Percentiles rank a stretch among this genome's conserved stretches.
Conservation (phyloP, 2,329 filamentous ascomycete genomes). For the Ilyonectria mors-panacis region DNA sequence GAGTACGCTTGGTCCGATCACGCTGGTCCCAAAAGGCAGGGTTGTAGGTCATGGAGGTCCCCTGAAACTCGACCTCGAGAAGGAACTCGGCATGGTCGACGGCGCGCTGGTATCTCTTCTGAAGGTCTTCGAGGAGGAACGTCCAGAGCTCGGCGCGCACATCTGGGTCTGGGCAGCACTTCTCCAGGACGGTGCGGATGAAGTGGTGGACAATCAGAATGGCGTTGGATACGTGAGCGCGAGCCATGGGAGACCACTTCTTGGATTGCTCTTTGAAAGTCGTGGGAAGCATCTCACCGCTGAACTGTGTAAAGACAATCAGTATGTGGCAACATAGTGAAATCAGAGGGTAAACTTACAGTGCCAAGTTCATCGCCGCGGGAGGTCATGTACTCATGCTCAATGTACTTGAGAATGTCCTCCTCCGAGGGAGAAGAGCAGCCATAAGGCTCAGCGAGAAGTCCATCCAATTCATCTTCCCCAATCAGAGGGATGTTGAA, state of each 20-base stretch:
- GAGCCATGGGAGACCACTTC: constrained; percentile 66
- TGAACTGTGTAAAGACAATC: constrained; percentile 46
- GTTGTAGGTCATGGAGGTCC: constrained; percentile 44
- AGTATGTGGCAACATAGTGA: not conserved
- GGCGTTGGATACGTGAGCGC: constrained; percentile 65
- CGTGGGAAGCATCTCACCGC: constrained; percentile 57
- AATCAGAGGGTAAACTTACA: constrained; percentile 44
- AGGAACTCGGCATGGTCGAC: constrained; percentile 66
- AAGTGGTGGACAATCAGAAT: constrained; percentile 68
- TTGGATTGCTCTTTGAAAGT: constrained; percentile 68
- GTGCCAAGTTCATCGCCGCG: constrained; percentile 71
- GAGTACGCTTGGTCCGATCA: constrained; percentile 34
- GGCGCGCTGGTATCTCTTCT: constrained; percentile 61
- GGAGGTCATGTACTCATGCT: constrained; percentile 53
- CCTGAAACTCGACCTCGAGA: constrained; percentile 52
- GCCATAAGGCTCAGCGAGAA: constrained; percentile 43
- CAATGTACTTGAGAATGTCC: constrained; percentile 57
- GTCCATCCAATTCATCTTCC: constrained; percentile 43
- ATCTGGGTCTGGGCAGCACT: constrained; percentile 59
- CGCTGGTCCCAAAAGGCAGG: constrained; percentile 33
- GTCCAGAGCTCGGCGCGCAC: constrained; percentile 60
- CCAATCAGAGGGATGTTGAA: constrained; percentile 30
- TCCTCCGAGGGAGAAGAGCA: constrained; percentile 30
- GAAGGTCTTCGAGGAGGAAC: constrained; percentile 63
- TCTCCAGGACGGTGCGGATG: constrained; percentile 59